A percentile compares a stretch with the other conserved stretches of the same genome.
phyloP scores from a whole-genome alignment of 129 eudicot genomes.

The Apium graveolens region DNA sequence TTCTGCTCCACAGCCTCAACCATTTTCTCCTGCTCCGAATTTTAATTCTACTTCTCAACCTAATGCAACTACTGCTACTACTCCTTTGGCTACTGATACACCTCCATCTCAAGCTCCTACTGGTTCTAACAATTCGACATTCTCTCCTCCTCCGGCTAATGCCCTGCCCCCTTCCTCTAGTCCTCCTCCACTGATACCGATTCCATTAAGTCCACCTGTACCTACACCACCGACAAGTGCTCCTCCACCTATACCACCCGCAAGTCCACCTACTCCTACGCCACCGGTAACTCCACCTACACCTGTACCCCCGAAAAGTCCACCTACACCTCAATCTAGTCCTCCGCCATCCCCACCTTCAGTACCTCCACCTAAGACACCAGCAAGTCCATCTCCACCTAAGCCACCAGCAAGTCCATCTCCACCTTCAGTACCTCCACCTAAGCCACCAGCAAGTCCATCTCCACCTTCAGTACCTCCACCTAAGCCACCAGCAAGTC shows the following conservation, averaged over 20 bases:
- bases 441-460: conserved; percentile 8
- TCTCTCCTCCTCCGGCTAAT: conserved; percentile 23
- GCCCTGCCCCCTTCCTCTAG: background rate
- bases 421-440: conserved; percentile 17
- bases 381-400: conserved; percentile 10
- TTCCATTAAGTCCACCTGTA: background rate
- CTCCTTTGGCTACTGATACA: background rate
- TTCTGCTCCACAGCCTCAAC: conserved; percentile 3
- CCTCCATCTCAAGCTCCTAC: conserved; percentile 8
- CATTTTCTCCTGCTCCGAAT: background rate
- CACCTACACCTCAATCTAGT: background rate
- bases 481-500: conserved; percentile 6
- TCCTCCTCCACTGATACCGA: background rate
- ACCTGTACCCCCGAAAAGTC: background rate
- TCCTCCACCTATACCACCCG: background rate
- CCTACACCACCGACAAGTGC: background rate
- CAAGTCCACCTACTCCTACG: background rate
- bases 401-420: conserved; percentile 29
- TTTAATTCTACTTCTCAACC: conserved; percentile 5
- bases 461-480: conserved; percentile 23
- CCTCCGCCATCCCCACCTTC: conserved; percentile 22
- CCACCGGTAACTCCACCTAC: background rate
- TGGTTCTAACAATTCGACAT: background rate
- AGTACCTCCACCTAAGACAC: conserved; percentile 13
- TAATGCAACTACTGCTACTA: background rate